Base-by-base conservation (phyloP, 2,329 filamentous ascomycete species). In the Colletotrichum musae region DNA sequence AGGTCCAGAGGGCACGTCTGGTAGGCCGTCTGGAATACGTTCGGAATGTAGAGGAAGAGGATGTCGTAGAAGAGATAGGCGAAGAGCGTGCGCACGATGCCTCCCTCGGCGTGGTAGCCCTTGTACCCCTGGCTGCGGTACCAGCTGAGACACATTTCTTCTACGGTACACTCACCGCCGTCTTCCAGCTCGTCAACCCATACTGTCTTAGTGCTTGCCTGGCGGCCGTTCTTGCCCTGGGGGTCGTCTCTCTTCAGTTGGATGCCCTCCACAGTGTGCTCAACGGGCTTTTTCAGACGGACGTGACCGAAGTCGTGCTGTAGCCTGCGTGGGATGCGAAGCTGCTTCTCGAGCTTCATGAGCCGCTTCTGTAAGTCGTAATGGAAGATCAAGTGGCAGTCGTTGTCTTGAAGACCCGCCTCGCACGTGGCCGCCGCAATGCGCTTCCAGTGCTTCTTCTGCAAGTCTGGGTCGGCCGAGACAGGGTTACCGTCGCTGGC, bases 271-370 rank as follows among this genome's bases (percentile, higher is more conserved):
- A 97, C 88, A 0, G 85, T 89, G 58, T 95, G 89, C 76, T 97
- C 92, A 45, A 90, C 84, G 0, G 96, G 93, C 73, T 93, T 92
- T 5, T 88, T 86, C 2, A 99, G 87, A 45, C 89, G 88, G 4
- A 97, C 93, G 79, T 98, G 94, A 0, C 91, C 90, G 80, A 99
- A 99, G 77, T 98, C 93, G 80, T 99, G 96, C 76, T 98, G 95
- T 52, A 94, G 87, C 21, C 96, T 89, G 75, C 94, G 94, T 0
- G 94, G 92, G 24, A 98, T 88, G 70, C 92, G 94, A 6, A 98
- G 85, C 43, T 89, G 88, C 76, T 91, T 95, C 79, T 99, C 96
- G 1, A 99, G 87, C 80, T 98, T 98, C 58, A 89, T 87, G n/a
- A 98, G 89, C 1, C 96, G 92, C 79, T 97, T 98, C 78, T 98